Percentiles rank a stretch among this genome's conserved stretches.
These are phyloP conservation scores for Exophiala sp. DNA, from an alignment of 2,329 filamentous ascomycete genomes.

Conservation along the genomic window DNA sequence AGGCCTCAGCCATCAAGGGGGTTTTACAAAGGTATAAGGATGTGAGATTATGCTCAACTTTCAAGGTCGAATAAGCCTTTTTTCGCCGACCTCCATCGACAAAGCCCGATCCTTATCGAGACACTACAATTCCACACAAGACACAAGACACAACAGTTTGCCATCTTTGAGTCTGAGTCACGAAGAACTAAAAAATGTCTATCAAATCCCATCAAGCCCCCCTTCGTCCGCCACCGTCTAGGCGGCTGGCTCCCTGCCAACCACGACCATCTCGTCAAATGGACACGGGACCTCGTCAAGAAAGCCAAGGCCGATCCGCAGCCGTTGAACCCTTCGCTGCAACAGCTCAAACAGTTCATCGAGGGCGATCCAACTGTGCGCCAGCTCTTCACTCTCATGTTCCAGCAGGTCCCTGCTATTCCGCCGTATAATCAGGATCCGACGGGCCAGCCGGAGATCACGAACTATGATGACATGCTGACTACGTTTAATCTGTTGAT, in stretches of 20 bases:
- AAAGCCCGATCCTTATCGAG: no score
- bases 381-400: constrained; percentile 1
- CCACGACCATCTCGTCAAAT: not conserved
- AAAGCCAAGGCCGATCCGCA: not conserved
- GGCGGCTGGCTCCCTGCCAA: not conserved
- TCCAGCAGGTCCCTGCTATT: constrained; percentile 9
- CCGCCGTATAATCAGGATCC: constrained; percentile 57
- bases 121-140: no score
- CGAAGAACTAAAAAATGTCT: not conserved
- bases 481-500: constrained; percentile 55
- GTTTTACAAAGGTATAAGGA: no score
- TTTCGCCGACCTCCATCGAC: no score
- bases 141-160: no score
- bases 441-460: constrained; percentile 50
- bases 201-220: not conserved
- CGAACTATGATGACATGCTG: constrained; percentile 62
- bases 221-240: not conserved
- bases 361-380: not conserved
- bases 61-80: no score
- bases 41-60: no score
- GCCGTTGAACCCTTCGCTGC: not conserved
- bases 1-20: no score
- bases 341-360: not conserved
- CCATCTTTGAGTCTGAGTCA: no score
- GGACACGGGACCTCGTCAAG: not conserved